phyloP scores from a whole-genome alignment of 441 rosid species.

The Gossypium aridum region DNA sequence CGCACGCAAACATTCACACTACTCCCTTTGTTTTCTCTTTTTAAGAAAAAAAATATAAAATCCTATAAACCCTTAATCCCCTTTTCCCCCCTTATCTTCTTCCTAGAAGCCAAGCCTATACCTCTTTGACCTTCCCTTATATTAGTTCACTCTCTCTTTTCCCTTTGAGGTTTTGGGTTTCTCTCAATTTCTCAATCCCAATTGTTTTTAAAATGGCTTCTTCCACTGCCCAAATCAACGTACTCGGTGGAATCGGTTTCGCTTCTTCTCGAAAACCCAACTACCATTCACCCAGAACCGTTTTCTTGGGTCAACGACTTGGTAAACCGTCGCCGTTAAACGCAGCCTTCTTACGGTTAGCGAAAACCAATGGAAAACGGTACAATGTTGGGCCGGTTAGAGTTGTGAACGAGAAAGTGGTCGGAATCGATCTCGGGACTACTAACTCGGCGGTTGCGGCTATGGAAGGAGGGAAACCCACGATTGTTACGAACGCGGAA shows the following conservation, averaged over 20 bases:
- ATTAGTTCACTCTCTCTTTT: neutral
- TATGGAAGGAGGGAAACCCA: constrained; percentile 95
- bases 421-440: constrained; percentile 71
- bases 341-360: constrained; percentile 34
- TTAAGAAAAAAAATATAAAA: neutral
- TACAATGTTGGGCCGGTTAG: constrained; percentile 42
- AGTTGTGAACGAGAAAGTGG: constrained; percentile 61
- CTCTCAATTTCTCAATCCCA: neutral
- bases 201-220: constrained; percentile 36
- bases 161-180: neutral
- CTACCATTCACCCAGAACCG: constrained; percentile 25
- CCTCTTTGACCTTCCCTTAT: no score
- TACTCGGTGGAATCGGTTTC: constrained; percentile 39
- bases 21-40: neutral
- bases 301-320: constrained; percentile 53
- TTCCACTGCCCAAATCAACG: constrained; percentile 56
- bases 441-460: constrained; percentile 92
- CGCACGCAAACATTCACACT: neutral
- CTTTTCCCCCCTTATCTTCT: constrained; percentile 18
- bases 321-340: constrained; percentile 20
- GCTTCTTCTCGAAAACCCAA: constrained; percentile 26
- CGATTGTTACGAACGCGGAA: constrained; percentile 84
- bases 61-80: neutral
- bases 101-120: neutral
- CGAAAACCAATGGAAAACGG: constrained; percentile 17